Evolutionary conservation across 768 basidiomycete genomes (phyloP).

Genomic region (Boletus vermiculosoides): DNA sequence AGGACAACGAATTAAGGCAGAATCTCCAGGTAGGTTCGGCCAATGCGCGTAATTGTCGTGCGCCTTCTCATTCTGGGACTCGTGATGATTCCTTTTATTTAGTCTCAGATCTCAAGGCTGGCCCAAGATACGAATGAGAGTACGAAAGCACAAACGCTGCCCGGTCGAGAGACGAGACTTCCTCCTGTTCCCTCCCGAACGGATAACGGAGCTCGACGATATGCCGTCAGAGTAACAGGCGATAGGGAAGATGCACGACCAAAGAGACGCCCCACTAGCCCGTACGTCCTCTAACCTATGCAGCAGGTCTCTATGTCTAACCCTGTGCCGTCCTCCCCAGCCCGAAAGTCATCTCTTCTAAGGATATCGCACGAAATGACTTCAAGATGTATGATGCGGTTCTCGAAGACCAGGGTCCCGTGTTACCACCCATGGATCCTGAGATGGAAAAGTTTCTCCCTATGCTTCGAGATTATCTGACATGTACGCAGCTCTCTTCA

Average conservation of each 20-base stretch:
- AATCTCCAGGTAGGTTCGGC: conserved; percentile 55
- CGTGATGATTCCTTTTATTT: neutral
- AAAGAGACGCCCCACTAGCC: conserved; percentile 38
- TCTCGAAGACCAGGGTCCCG: conserved; percentile 36
- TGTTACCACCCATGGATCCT: conserved; percentile 39
- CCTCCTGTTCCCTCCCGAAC: conserved; percentile 22
- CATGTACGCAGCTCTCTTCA: conserved; percentile 42
- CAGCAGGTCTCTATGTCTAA: neutral
- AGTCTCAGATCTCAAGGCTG: conserved; percentile 61
- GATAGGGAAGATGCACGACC: conserved; percentile 2
- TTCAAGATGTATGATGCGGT: conserved; percentile 77
- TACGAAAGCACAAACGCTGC: conserved; percentile 12
- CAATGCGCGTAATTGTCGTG: neutral
- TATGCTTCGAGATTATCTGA: conserved; percentile 70
- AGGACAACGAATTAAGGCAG: conserved; percentile 54
- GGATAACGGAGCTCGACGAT: conserved; percentile 46
- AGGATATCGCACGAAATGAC: conserved; percentile 44
- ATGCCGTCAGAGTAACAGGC: conserved; percentile 42
- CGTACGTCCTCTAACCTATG: conserved; percentile 34
- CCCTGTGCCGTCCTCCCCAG: conserved; percentile 31
- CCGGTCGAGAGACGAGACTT: conserved; percentile 14
- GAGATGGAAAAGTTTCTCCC: conserved; percentile 80
- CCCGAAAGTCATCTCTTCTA: conserved; percentile 54
- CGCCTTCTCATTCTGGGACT: neutral
- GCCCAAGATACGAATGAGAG: conserved; percentile 39